These are phyloP conservation scores for Penicillium expansum DNA, from an alignment of 2,329 filamentous ascomycete genomes.

Conservation along the genomic window DNA sequence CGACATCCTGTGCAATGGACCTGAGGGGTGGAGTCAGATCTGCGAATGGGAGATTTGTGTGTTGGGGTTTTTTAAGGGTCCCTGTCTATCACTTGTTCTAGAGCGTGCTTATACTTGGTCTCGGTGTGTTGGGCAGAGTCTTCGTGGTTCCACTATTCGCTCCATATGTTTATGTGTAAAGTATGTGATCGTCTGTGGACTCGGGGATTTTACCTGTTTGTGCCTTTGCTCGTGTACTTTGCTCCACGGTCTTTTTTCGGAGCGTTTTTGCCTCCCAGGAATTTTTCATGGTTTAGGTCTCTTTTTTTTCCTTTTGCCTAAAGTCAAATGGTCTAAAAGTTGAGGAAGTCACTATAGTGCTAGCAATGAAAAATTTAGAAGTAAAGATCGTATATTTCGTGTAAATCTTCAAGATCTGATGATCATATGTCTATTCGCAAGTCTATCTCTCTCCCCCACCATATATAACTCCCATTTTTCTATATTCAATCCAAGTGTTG, in stretches of 20 bases:
- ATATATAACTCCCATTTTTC: slow-evolving; percentile 2
- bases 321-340: not conserved
- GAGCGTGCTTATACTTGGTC: slow-evolving; percentile 2
- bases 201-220: not conserved
- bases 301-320: not conserved
- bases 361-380: not conserved
- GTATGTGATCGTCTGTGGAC: not conserved
- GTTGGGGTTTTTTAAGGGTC: not conserved
- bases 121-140: not conserved
- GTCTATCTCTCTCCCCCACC: not conserved
- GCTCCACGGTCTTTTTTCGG: not conserved
- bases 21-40: not conserved
- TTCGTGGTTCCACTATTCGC: not conserved
- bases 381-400: slow-evolving; percentile 9
- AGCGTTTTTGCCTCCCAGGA: not conserved
- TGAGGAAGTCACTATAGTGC: no score
- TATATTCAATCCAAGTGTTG: not conserved
- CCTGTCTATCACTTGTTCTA: slow-evolving; percentile 21
- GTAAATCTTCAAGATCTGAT: slow-evolving; percentile 3
- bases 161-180: not conserved
- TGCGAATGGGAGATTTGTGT: not conserved
- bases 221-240: not conserved
- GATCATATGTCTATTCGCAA: slow-evolving; percentile 6
- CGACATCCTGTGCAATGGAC: not conserved
- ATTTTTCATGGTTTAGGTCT: not conserved